Percentiles rank a stretch among this genome's conserved stretches.
These are phyloP conservation scores for Blepharisma japonicum DNA, from an alignment of 73 alveolate genomes.

Conservation along the genomic window DNA sequence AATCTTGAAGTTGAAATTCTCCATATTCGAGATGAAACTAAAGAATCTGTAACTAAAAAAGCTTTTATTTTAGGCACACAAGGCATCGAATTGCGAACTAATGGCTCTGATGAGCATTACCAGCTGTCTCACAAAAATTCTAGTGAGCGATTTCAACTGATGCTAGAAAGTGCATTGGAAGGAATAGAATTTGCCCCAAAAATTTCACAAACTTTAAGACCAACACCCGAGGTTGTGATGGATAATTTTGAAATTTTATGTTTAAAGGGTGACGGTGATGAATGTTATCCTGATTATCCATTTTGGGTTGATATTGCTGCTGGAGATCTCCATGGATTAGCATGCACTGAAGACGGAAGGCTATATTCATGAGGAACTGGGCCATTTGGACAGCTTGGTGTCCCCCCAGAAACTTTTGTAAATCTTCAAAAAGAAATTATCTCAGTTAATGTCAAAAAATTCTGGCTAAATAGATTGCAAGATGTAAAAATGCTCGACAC, in stretches of 20 bases:
- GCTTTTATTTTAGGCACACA: slow-evolving; percentile 2
- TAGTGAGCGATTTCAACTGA: background rate
- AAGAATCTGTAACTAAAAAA: background rate
- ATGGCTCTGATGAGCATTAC: slow-evolving; percentile 25
- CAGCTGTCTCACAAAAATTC: background rate
- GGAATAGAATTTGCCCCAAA: background rate
- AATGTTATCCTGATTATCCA: slow-evolving; percentile 15
- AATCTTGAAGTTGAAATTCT: slow-evolving; percentile 7
- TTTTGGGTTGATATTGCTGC: slow-evolving; percentile 28
- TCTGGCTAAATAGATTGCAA: slow-evolving; percentile 11
- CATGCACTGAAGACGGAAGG: slow-evolving; percentile 16
- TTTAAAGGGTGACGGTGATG: background rate
- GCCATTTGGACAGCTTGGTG: slow-evolving; percentile 14
- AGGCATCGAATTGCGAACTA: slow-evolving; percentile 24
- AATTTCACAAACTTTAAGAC: background rate
- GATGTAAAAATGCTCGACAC: background rate
- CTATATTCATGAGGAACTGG: slow-evolving; percentile 29
- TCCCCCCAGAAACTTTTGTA: background rate
- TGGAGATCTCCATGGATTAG: slow-evolving; percentile 14
- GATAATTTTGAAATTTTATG: slow-evolving; percentile 3
- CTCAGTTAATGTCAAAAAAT: background rate
- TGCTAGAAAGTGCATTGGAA: slow-evolving; percentile 5
- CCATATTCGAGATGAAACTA: slow-evolving; percentile 6
- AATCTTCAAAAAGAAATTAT: slow-evolving; percentile 11
- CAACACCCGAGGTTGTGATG: background rate